Evolutionary conservation across 106 monocot species (phyloP), one percentile per base, ranked within the genome.

Genomic region (Allium fistulosum): DNA sequence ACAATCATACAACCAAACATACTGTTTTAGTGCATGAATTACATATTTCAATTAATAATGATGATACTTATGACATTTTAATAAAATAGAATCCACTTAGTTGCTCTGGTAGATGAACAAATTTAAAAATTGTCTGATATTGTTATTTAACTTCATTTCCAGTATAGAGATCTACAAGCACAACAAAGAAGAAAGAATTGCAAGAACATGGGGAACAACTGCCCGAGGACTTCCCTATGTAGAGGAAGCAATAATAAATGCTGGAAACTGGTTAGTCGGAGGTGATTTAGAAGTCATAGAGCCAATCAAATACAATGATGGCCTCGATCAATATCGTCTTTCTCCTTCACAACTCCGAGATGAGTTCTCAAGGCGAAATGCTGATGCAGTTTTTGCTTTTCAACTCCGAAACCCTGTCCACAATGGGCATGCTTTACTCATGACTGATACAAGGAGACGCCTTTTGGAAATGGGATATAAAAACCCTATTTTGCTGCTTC

Each of bases 371-470:
- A 82, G 72, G 69, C 90, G 94, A 17, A 85, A 87, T 71, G 94
- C 94, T 10, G 94, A 94, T 81, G 94, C 94, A 7, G 94, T 94
- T 22, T 94, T 94, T 68, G 94, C 94, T n/a, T 94, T 94, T 67
- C 94, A 94, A 77, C 94, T 94, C 26, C 82, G 94, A 7, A 94
- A 90, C 70, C 94, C 94, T n/a, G 90, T 94, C 18, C 94, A 94
- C 65, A 94, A 94, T 66, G 94, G 94, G 6, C 94, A 94, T 83
- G 94, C 94, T 52, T 63, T 94, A 62, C 90, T 94, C 11, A 90
- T 94, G 94, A 94, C 90, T 45, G 90, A 94, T 26, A 94, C 94
- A 11, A 84, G 94, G 68, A 74, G 68, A 37, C 87, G 77, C 27
- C 90, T 94, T 15, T 69, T 94, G 22, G 87, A 90, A 57, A 94